Evolutionary conservation across 225 moss, liverwort and hornwort genomes (phyloP), one percentile per base, ranked within the genome.

Genomic region (Bryum argenteum): DNA sequence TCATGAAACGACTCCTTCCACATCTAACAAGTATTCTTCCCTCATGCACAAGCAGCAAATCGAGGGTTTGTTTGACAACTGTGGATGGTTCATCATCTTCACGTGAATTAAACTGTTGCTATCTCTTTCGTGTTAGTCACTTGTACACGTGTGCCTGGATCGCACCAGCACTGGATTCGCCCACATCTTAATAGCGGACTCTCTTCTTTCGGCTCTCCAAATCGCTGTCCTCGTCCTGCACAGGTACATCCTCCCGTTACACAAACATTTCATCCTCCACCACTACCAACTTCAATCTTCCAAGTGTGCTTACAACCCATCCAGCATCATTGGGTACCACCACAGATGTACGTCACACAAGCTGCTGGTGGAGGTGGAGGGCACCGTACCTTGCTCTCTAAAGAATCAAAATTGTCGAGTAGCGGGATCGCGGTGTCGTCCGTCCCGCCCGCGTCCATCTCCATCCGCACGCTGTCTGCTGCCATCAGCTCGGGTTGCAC

Each of bases 381-480:
- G 10, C 5, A 43, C 61, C 21, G 8, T 80, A 96, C 96, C 96
- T 96, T 91, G 70, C 77, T 82, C 73, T 93, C 96, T 72, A 91
- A 82, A 78, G 88, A 82, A 71, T 96, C 96, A 96, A 96, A 96
- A 96, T 90, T 91, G 82, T 96, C 96, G 23, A 96, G 96, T 75
- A 96, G 75, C 71, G 91, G 93, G 90, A 87, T 80, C 1, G 86
- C 90, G 68, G 88, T 87, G 68, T 84, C 91, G 62, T 96, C 93
- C 67, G 85, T 89, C 73, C 88, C 93, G 55, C 78, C 83, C 77
- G 88, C 91, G 72, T 93, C 96, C 23, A 93, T 71, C 87, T 93
- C 96, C 96, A 96, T 96, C 75, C 96, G 88, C 69, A 96, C 96
- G 67, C 96, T 96, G 51, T 93, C 96, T 51, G 96, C 96, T 70